Base-by-base conservation (phyloP, 2,329 filamentous ascomycete genomes). In the Alternaria sp. region DNA sequence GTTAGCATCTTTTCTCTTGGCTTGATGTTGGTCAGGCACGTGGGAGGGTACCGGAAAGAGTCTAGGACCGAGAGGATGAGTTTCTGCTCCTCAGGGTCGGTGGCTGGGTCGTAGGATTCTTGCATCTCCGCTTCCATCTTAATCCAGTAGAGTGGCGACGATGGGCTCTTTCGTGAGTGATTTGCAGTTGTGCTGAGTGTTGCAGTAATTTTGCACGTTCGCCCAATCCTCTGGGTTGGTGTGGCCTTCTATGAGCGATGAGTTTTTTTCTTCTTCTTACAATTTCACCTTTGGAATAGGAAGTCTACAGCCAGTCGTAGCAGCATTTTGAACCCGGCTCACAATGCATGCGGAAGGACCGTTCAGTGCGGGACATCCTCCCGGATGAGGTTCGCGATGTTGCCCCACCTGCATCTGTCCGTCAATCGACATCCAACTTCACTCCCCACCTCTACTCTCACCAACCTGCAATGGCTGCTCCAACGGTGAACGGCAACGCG, bases 1-100 rank as follows among this genome's bases (percentile, higher is more conserved):
- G 34, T 57, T 31, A 57, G 57, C 31, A 13, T n/a, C 4, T 14
- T 26, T n/a, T 24, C 4, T 29, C 17, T 17, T 31, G 14, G 3
- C 10, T 17, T 13, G 14, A 23, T 11, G 24, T 33, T 34, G 39
- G 34, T 23, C 40, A 14, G 54, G 29, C 45, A 33, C 14, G 5
- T 42, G 14, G 23, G 23, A 9, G 31, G 26, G 29, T 82, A 97
- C 93, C 89, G 85, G 78, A 95, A 98, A 10, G 94, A 97, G 80
- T 97, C 92, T 52, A 98, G 79, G 2, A 93, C 89, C 50, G 88
- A 88, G 76, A 91, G 91, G 9, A 98, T 84, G 48, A 96, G 92
- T 61, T 84, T 84, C 48, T 88, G 82, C 79, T 99, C 94, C 63
- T 96, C 92, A 0, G 88, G 87, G 69, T 97, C 93, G 9, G 86